Evolutionary conservation across 2,329 filamentous ascomycete genomes (phyloP).

Genomic region (Penicillium palitans): DNA sequence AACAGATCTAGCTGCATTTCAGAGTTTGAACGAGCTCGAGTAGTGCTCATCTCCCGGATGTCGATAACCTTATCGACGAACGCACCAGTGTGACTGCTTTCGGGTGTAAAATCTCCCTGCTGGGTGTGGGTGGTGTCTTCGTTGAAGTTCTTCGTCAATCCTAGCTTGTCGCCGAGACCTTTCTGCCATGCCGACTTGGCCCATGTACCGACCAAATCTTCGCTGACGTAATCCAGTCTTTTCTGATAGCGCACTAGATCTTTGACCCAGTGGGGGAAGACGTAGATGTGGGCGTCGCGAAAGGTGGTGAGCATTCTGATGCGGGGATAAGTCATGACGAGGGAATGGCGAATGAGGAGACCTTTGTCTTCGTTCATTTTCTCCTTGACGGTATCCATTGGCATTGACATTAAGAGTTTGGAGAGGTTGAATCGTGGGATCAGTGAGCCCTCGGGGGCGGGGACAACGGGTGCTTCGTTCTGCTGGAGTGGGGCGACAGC

Average conservation of each 20-base stretch:
- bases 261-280: conserved; percentile 3
- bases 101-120: background rate
- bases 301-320: conserved; percentile 1
- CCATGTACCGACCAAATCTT: conserved; percentile 4
- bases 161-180: conserved; percentile 3
- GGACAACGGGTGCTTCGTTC: background rate
- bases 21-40: background rate
- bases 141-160: background rate
- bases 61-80: background rate
- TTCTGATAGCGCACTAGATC: background rate
- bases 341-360: background rate
- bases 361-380: background rate
- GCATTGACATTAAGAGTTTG: conserved; percentile 3
- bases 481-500: background rate
- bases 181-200: conserved; percentile 5
- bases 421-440: background rate
- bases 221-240: background rate
- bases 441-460: background rate
- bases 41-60: background rate
- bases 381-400: conserved; percentile 4
- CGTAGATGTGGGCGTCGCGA: conserved; percentile 8
- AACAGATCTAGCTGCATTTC: background rate
- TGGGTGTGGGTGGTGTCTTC: background rate
- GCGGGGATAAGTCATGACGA: background rate
- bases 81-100: background rate